Base-by-base conservation (phyloP, 1,284 basidiomycete species). In the Microbotryum silenes-acaulis region DNA sequence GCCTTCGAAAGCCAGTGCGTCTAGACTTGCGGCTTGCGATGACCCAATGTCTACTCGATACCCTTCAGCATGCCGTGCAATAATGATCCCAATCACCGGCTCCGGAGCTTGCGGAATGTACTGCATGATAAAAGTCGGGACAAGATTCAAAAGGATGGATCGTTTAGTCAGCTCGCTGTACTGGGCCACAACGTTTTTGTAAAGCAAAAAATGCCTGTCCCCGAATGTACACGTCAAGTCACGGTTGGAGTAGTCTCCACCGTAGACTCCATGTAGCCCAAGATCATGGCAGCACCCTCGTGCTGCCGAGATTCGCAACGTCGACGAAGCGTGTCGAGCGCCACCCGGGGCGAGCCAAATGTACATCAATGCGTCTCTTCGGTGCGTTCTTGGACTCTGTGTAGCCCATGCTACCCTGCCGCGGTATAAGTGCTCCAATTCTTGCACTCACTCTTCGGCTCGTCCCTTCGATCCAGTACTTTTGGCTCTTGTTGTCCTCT, bases 81-180 rank as follows among this genome's bases (percentile, higher is more conserved):
- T 78, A 25, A 91, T 78, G 52, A 85, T 78, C 4, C 89, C 89
- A 47, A 91, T 79, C 0, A 91, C 87, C 14, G 83, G 82, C 73
- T 91, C 89, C 69, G 90, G 87, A 3, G 85, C 75, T 33, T 87
- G 86, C 51, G 89, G 88, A n/a, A 87, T 80, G 76, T 91, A 91
- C 89, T 91, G 71, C n/a, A 2, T 10, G 25, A 20, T 12, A 5
- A 16, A 12, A 18, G 3, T 27, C 27, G 27, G 27, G 27, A 6
- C 27, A 51, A 27, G 25, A 25, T 25, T 25, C 25, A 25, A 25
- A 25, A 25, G 21, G 25, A 21, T 4, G 23, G 14, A 42, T 42
- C 37, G 37, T 42, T 42, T 42, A 2, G 37, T 42, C 37, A 42
- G 37, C 37, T 42, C 21, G 48, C 48, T 23, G 27, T 20, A 21